Base-by-base conservation (phyloP, 768 basidiomycete genomes). In the Boletus tomentosulus region DNA sequence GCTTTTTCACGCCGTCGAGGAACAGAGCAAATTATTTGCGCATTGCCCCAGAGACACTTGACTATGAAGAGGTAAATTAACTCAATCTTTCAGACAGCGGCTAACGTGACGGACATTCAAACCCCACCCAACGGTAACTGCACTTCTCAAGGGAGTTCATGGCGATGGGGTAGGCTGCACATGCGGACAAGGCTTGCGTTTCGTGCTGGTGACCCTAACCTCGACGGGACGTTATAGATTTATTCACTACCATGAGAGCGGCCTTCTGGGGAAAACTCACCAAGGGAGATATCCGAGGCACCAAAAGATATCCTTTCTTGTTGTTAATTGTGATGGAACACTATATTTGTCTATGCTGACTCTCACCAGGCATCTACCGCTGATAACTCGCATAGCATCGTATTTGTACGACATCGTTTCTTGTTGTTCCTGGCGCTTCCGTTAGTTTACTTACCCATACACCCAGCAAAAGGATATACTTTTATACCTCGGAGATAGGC, bases 61-160 rank as follows among this genome's bases (percentile, higher is more conserved):
- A 46, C 68, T 57, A 66, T 65, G 58, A 63, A 44, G n/a, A 54
- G 67, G 60, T 62, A 66, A 59, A 70, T 69, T 70, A 62, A 71
- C 55, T 42, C 37, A 38, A 41, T 58, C 55, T 42, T 19, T 55
- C 27, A 16, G 59, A 56, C 50, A 57, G 56, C 59, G 56, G 63
- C 49, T 52, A 52, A 51, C 41, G 42, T 13, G 38, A 46, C 37
- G 44, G 51, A 55, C 50, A 57, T 60, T 54, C 12, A 45, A 51
- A 50, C 31, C 49, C 61, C 47, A 51, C 51, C 25, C 15, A 57
- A 46, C 42, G 59, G 67, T 54, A 56, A 59, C 55, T 52, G 46
- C 46, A 45, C 44, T 37, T 54, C 34, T 66, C 39, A 37, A 39
- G 54, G 46, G 43, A 19, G 19, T 19, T 19, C 19, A 39, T 39